These are phyloP conservation scores for Sporothrix euskadiensis DNA, from an alignment of 2,329 filamentous ascomycete genomes.

Conservation along the genomic window DNA sequence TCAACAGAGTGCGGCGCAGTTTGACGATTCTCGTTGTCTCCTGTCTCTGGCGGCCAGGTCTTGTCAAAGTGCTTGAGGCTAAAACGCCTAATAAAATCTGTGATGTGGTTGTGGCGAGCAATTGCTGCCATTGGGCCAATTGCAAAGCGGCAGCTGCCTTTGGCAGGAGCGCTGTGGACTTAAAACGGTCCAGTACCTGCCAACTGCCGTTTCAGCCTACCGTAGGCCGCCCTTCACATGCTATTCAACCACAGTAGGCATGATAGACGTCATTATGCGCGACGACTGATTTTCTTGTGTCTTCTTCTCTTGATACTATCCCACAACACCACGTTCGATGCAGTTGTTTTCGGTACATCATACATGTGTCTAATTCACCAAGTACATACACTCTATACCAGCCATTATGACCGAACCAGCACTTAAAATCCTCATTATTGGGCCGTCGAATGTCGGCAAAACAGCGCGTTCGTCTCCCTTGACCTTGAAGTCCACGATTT, in stretches of 20 bases:
- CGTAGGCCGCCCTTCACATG: slow-evolving; percentile 4
- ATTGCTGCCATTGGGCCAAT: neutral
- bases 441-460: slow-evolving; percentile 58
- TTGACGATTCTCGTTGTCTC: neutral
- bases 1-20: neutral
- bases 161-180: neutral
- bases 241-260: neutral
- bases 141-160: neutral
- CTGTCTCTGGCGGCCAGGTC: too few relatives aligned
- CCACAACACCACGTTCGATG: neutral
- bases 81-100: neutral
- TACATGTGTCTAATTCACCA: neutral
- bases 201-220: neutral
- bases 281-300: neutral
- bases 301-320: neutral
- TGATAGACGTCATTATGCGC: slow-evolving; percentile 15
- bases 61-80: neutral
- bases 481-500: neutral
- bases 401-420: slow-evolving; percentile 43
- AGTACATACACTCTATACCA: neutral
- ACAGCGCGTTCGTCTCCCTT: slow-evolving; percentile 49
- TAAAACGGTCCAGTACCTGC: neutral
- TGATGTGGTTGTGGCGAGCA: neutral
- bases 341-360: neutral
- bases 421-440: slow-evolving; percentile 57